These are phyloP conservation scores for Paxillus rubicundulus DNA, from an alignment of 768 basidiomycete species.

Conservation along the genomic window DNA sequence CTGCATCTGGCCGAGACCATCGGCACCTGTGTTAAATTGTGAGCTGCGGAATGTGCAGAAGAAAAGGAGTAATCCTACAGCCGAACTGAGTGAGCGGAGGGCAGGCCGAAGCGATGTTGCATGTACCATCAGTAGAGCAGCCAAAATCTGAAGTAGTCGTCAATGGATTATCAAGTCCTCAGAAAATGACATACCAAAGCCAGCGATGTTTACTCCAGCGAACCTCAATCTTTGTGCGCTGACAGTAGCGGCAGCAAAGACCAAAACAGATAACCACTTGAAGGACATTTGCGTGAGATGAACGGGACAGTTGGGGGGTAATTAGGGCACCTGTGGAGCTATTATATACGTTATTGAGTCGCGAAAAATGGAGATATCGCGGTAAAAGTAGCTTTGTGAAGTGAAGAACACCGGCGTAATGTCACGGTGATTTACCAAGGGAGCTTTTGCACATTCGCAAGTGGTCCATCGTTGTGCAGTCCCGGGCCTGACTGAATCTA, in stretches of 20 bases:
- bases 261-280: slow-evolving; percentile 15
- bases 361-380: not conserved
- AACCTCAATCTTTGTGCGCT: slow-evolving; percentile 31
- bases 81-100: slow-evolving; percentile 47
- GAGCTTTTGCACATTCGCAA: slow-evolving; percentile 3
- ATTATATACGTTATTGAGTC: slow-evolving; percentile 11
- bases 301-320: not conserved
- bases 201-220: slow-evolving; percentile 52
- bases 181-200: slow-evolving; percentile 35
- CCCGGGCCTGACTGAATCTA: too few species aligned
- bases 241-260: slow-evolving; percentile 10
- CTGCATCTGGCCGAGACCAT: slow-evolving; percentile 49
- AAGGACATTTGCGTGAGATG: slow-evolving; percentile 13
- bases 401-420: not conserved
- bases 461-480: not conserved
- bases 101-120: slow-evolving; percentile 36
- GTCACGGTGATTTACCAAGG: not conserved
- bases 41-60: too few species aligned
- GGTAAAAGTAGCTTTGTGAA: slow-evolving; percentile 10
- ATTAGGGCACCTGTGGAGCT: not conserved
- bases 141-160: slow-evolving; percentile 39
- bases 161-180: not conserved
- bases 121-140: slow-evolving; percentile 45
- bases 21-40: not conserved
- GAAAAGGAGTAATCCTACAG: slow-evolving; percentile 25